Evolutionary conservation across 2,329 filamentous ascomycete genomes (phyloP), one percentile per base, ranked within the genome.

Genomic region (Pseudogymnoascus pannorum): DNA sequence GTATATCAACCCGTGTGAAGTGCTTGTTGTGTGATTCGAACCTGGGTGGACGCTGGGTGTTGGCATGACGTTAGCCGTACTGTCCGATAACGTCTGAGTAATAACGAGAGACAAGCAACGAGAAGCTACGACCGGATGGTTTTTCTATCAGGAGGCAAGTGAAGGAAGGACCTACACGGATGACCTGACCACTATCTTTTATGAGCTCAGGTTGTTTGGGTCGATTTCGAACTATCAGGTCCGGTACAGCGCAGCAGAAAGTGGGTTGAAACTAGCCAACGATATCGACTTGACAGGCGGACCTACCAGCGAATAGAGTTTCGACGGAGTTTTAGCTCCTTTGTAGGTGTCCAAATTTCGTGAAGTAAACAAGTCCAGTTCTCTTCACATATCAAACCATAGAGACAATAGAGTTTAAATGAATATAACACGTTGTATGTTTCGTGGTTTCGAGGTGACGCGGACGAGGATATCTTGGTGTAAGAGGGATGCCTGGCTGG

Each of bases 21-120:
- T 48, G 24, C 61, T 60, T 36, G 64, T 44, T 60, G 60, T 35
- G 16, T 33, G 26, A 16, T 31, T 60, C 38, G 64, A 64, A 64
- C 62, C 57, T 33, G 62, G 63, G 51, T 57, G 62, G 29, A 65
- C 62, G 62, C 68, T 71, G 65, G 64, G 64, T 22, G 64, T 57
- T 62, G 64, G 65, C 70, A 72, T 71, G 64, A 65, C 61, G 67
- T 71, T 72, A 72, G 70, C 68, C 66, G 67, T 67, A 59, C 62
- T 57, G 51, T 54, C 26, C 18, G 26, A 54, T 31, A 26, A 31
- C 48, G 24, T 26, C 48, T 54, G 48, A 31, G 48, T 54, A 54
- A 31, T 31, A 31, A 31, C 26, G 24, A 51, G 48, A 54, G 12
- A 18, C 26, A n/a, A 48, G 48, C 2, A 20, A 7, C 11, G 48